Percentiles rank a stretch among this genome's conserved stretches.
Evolutionary conservation across 2,329 filamentous ascomycete genomes (phyloP).

Genomic region (Furcasterigmium furcatum): DNA sequence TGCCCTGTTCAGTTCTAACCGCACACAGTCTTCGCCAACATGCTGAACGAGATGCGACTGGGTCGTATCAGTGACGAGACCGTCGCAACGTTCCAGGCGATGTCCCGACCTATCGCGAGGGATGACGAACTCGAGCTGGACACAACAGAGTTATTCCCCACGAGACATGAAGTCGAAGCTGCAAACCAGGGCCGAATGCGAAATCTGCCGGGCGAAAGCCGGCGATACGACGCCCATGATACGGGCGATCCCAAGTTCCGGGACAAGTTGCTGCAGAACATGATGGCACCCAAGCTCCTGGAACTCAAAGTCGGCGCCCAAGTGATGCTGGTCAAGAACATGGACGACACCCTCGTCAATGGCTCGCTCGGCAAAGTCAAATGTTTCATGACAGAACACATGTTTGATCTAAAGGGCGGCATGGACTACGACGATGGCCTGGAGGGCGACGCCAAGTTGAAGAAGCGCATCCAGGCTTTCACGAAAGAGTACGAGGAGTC

Average conservation of each 20-base stretch:
- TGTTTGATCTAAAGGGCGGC: conserved; percentile 28
- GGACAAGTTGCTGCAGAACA: conserved; percentile 78
- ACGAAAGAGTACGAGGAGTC: conserved; percentile 39
- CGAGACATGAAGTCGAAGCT: conserved; percentile 80
- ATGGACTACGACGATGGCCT: conserved; percentile 37
- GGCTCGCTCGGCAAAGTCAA: conserved; percentile 86
- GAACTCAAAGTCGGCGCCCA: conserved; percentile 88
- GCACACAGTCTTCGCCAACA: conserved; percentile 71
- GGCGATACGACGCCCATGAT: conserved; percentile 72
- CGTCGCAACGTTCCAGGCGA: conserved; percentile 68
- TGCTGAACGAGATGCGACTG: conserved; percentile 97
- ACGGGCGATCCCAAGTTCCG: conserved; percentile 68
- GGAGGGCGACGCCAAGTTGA: conserved; percentile 39
- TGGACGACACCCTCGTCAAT: conserved; percentile 91
- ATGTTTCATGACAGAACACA: conserved; percentile 61
- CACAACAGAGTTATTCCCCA: conserved; percentile 86
- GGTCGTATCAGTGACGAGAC: conserved; percentile 77
- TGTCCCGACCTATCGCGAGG: conserved; percentile 69
- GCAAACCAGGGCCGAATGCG: conserved; percentile 76
- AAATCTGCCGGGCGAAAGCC: conserved; percentile 64
- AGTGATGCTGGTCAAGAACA: conserved; percentile 99
- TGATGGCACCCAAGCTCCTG: conserved; percentile 85
- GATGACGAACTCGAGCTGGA: conserved; percentile 70
- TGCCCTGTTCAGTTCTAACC: too few species aligned
- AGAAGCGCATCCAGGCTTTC: conserved; percentile 55